phyloP scores from a whole-genome alignment of 441 rosid genomes.

The Brassica balearica region DNA sequence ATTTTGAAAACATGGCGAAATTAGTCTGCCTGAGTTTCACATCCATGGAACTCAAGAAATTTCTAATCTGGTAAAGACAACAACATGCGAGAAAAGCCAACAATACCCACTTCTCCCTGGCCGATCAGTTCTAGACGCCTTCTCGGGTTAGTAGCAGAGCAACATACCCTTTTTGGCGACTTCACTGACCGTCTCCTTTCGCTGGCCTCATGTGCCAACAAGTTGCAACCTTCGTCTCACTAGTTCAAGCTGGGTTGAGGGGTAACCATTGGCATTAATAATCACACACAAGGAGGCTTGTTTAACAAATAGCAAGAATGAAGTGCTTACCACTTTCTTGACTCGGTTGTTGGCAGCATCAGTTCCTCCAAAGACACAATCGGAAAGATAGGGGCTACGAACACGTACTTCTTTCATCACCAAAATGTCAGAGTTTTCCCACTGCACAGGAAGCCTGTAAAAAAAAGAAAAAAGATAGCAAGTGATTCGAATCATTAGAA shows the following conservation, averaged over 20 bases:
- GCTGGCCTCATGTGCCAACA: constrained; percentile 46
- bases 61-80: constrained; percentile 42
- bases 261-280: constrained; percentile 3
- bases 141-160: constrained; percentile 8
- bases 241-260: constrained; percentile 64
- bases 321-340: constrained; percentile 85
- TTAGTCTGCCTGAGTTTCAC: not conserved
- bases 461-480: not conserved
- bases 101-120: constrained; percentile 25
- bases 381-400: constrained; percentile 84
- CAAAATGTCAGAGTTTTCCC: constrained; percentile 90
- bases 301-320: too few species aligned
- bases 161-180: constrained; percentile 25
- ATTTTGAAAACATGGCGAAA: not conserved
- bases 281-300: constrained; percentile 1
- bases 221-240: constrained; percentile 82
- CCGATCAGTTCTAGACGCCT: constrained; percentile 35
- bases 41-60: not conserved
- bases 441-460: constrained; percentile 88
- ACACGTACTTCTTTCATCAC: constrained; percentile 94
- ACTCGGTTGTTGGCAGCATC: constrained; percentile 90
- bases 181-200: constrained; percentile 35
- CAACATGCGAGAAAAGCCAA: constrained; percentile 33
- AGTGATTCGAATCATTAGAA: constrained; percentile 7
- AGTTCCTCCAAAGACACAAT: constrained; percentile 87